Conservation (phyloP, 192 early-diverging fungal genomes). For the Coemansia javaensis region DNA sequence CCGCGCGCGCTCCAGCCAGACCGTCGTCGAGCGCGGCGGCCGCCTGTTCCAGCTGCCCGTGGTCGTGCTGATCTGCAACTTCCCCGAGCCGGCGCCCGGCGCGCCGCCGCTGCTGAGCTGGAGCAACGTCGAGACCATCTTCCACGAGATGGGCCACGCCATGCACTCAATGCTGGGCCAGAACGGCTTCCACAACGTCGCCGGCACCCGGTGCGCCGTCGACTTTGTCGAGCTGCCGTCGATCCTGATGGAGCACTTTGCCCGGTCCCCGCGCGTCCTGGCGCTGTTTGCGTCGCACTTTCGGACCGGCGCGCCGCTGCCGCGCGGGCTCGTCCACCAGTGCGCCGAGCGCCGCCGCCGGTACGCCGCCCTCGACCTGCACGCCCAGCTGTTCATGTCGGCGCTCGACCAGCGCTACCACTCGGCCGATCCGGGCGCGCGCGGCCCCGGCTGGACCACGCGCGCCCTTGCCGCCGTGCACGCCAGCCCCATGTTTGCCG, state of each 20-base stretch:
- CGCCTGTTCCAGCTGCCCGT: slow-evolving; percentile 64
- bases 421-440: slow-evolving; percentile 30
- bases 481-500: slow-evolving; percentile 27
- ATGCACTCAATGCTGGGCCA: slow-evolving; percentile 96
- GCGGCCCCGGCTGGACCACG: slow-evolving; percentile 36
- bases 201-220: slow-evolving; percentile 87
- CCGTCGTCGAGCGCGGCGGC: slow-evolving; percentile 45
- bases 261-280: slow-evolving; percentile 66
- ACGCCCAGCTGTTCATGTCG: slow-evolving; percentile 87
- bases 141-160: slow-evolving; percentile 99
- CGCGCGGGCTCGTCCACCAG: slow-evolving; percentile 50
- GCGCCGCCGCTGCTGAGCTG: slow-evolving; percentile 65
- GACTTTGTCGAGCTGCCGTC: slow-evolving; percentile 99
- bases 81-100: slow-evolving; percentile 44
- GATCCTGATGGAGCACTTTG: slow-evolving; percentile 92
- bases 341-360: slow-evolving; percentile 53
- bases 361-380: slow-evolving; percentile 71
- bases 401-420: slow-evolving; percentile 90
- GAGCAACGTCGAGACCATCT: slow-evolving; percentile 89
- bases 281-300: slow-evolving; percentile 71
- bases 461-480: slow-evolving; percentile 59
- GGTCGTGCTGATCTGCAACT: slow-evolving; percentile 72
- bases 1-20: slow-evolving; percentile 20
- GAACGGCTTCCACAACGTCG: slow-evolving; percentile 94
- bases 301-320: slow-evolving; percentile 61